phyloP scores from a whole-genome alignment of 345 rosid species.

The Brassica cretica region DNA sequence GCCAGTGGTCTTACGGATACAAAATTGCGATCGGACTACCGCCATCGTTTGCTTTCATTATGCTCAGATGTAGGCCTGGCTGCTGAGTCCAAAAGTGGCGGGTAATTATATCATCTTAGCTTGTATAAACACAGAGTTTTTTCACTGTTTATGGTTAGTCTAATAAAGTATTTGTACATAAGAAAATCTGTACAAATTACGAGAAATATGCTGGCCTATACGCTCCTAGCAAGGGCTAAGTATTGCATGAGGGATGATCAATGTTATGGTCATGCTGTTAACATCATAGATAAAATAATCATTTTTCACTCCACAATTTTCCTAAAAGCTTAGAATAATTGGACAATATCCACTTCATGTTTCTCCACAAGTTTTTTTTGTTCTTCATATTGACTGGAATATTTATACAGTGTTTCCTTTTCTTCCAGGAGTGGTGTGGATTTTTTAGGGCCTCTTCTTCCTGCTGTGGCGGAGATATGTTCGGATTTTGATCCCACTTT shows the following conservation, averaged over 20 bases:
- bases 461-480: slow-evolving; percentile 92
- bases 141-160: slow-evolving; percentile 2
- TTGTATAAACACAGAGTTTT: background rate
- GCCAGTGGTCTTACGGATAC: slow-evolving; percentile 69
- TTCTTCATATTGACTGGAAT: slow-evolving; percentile 20
- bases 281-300: background rate
- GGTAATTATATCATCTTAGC: slow-evolving; percentile 49
- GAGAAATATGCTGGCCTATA: slow-evolving; percentile 10
- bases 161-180: slow-evolving; percentile 3
- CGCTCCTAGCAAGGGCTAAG: slow-evolving; percentile 17
- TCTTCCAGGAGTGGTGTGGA: slow-evolving; percentile 86
- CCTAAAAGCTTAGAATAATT: slow-evolving; percentile 10
- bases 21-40: slow-evolving; percentile 84
- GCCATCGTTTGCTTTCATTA: slow-evolving; percentile 88
- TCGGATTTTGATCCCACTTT: slow-evolving; percentile 78
- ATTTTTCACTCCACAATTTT: background rate
- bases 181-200: background rate
- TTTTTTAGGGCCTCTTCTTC: slow-evolving; percentile 83
- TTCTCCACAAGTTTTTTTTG: slow-evolving; percentile 9
- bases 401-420: slow-evolving; percentile 7
- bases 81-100: slow-evolving; percentile 94
- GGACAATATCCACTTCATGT: slow-evolving; percentile 3
- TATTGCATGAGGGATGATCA: slow-evolving; percentile 18
- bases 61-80: slow-evolving; percentile 98
- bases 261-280: slow-evolving; percentile 17